Base-by-base conservation (phyloP, 306 rosid species). In the Luffa aegyptiaca region DNA sequence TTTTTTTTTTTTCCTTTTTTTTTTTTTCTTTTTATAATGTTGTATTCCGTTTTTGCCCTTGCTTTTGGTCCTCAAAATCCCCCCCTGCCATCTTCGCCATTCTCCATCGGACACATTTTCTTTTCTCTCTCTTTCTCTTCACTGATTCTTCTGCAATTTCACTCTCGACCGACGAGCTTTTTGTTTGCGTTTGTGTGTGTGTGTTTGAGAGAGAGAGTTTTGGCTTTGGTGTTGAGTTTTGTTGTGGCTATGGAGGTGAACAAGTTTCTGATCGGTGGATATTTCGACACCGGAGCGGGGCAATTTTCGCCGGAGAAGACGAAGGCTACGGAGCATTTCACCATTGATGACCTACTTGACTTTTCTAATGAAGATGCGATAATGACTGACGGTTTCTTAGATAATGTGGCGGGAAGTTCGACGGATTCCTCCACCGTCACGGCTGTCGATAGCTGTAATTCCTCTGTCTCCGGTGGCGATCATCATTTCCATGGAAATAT, bases 331-430 rank as follows among this genome's bases (percentile, higher is more conserved):
- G 98, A 90, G 33, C 84, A 93, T 7, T 95, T 95, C 75, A 87
- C 92, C 83, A 75, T 95, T 13, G 97, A 95, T 75, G 99, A 95
- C 84, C 90, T 95, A 39, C 87, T 95, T 1, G 94, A 95, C 81
- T 91, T 95, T 82, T 95, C 97, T 21, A 87, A 92, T 80, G 98
- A 88, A 18, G 97, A 93, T 57, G 88, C 87, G 3, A 84, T 93
- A 35, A 79, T 86, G 86, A 74, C 94, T 13, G 93, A 90, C 61
- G 87, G 91, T 33, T 88, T 90, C 84, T 85, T 93, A 26, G 93
- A 93, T 76, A 83, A 85, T 64, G 91, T 91, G 33, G 87, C 93
- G 48, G 93, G 92, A 0, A 88, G 80, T 81, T 93, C 97, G 13
- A 77, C 84, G 33, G 90, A 90, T 36, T 90, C 93, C 7, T 90